These are phyloP conservation scores for Poa annua DNA, from an alignment of 176 grass and related monocot genomes.

Conservation along the genomic window DNA sequence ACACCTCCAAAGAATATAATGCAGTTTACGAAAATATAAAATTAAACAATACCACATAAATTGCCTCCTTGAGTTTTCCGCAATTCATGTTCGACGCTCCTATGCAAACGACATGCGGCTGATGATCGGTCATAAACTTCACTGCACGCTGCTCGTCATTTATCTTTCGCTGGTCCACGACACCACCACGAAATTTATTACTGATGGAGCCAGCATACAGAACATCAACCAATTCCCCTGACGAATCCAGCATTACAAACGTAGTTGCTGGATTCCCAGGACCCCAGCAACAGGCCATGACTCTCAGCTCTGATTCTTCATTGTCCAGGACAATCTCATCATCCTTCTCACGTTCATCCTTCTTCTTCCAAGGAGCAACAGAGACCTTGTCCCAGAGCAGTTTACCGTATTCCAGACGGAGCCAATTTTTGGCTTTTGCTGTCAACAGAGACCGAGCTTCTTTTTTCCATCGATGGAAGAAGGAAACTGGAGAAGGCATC, in stretches of 20 bases:
- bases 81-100: conserved; percentile 82
- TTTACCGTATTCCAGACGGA: conserved; percentile 83
- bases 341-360: conserved; percentile 59
- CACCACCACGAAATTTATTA: conserved; percentile 72
- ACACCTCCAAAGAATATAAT: neutral
- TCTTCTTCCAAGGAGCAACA: conserved; percentile 84
- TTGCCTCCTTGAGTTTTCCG: conserved; percentile 89
- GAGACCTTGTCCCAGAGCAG: conserved; percentile 81
- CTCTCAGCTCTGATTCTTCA: conserved; percentile 74
- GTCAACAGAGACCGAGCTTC: conserved; percentile 77
- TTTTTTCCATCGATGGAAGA: conserved; percentile 88
- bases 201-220: conserved; percentile 91
- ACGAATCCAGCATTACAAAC: conserved; percentile 87
- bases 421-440: conserved; percentile 70
- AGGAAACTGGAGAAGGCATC: conserved; percentile 83
- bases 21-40: neutral
- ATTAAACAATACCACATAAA: conserved; percentile 72
- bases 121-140: conserved; percentile 94
- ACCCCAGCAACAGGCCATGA: conserved; percentile 97
- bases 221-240: conserved; percentile 93
- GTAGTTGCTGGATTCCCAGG: conserved; percentile 93
- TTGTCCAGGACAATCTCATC: conserved; percentile 62
- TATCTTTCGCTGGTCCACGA: conserved; percentile 76
- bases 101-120: conserved; percentile 85
- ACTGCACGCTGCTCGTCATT: conserved; percentile 81